phyloP scores from a whole-genome alignment of 306 rosid species.

The Arachis hypogaea region DNA sequence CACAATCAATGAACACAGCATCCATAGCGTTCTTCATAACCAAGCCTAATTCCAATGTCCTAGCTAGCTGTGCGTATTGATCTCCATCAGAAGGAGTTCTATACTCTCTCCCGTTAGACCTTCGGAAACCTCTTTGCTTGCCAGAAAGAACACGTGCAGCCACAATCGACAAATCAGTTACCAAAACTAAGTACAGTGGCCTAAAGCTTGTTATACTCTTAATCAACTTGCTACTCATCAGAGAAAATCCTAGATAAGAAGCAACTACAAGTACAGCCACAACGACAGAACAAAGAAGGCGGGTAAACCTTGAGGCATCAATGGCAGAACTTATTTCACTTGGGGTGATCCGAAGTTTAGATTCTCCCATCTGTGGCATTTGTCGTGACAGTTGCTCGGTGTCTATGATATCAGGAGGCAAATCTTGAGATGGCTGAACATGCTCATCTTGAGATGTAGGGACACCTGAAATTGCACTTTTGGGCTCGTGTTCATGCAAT shows the following conservation, averaged over 20 bases:
- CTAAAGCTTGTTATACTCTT: constrained; percentile 46
- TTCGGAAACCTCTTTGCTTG: constrained; percentile 7
- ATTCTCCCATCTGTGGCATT: too few species aligned
- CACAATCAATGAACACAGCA: constrained; percentile 77
- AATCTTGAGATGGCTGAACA: background rate
- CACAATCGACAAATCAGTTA: constrained; percentile 58
- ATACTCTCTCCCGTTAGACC: constrained; percentile 16
- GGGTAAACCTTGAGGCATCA: too few species aligned
- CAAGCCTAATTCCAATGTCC: constrained; percentile 50
- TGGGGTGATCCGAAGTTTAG: too few species aligned
- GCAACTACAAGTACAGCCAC: too few species aligned
- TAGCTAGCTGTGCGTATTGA: constrained; percentile 52
- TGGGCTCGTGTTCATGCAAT: constrained; percentile 17
- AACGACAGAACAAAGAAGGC: too few species aligned
- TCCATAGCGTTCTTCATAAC: constrained; percentile 55
- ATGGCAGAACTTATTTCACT: too few species aligned
- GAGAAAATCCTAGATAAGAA: too few species aligned
- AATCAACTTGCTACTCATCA: constrained; percentile 17
- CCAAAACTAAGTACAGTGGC: constrained; percentile 66
- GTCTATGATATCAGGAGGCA: background rate
- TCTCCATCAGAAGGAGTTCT: constrained; percentile 33
- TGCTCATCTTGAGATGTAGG: constrained; percentile 43
- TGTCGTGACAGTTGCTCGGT: background rate
- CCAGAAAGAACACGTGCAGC: constrained; percentile 48
- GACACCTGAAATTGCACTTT: constrained; percentile 31